Percentiles rank a stretch among this genome's conserved stretches.
phyloP scores from a whole-genome alignment of 2,329 filamentous ascomycete genomes.

The Geoglossum cookeanum region DNA sequence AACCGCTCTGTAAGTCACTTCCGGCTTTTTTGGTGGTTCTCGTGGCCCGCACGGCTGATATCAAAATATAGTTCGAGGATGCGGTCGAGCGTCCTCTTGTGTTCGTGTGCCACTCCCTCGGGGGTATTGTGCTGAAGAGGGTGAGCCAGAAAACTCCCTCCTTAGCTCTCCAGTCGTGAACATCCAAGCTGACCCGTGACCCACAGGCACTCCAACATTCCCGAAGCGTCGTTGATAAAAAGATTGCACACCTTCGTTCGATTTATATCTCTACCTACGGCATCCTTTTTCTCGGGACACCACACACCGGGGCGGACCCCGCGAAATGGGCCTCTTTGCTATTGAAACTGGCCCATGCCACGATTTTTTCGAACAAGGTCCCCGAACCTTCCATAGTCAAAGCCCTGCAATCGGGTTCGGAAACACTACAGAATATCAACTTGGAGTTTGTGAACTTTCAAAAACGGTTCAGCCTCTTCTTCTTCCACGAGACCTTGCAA shows the following conservation, averaged over 20 bases:
- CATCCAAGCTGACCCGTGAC: neutral
- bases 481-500: slow-evolving; percentile 64
- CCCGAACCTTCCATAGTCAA: slow-evolving; percentile 38
- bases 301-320: slow-evolving; percentile 51
- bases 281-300: slow-evolving; percentile 59
- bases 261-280: slow-evolving; percentile 59
- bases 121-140: slow-evolving; percentile 52
- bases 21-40: neutral
- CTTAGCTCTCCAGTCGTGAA: neutral
- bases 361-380: slow-evolving; percentile 48
- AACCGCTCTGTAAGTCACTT: slow-evolving; percentile 32
- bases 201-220: neutral
- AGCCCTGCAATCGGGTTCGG: slow-evolving; percentile 54
- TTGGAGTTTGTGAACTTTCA: slow-evolving; percentile 53
- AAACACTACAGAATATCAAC: slow-evolving; percentile 57
- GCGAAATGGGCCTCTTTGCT: no score
- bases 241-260: slow-evolving; percentile 44
- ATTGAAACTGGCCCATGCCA: no score
- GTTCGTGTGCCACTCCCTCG: slow-evolving; percentile 57
- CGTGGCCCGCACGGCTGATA: no score
- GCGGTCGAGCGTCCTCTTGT: slow-evolving; percentile 47
- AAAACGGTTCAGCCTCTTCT: slow-evolving; percentile 51
- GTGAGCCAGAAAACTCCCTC: slow-evolving; percentile 2
- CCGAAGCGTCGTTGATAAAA: slow-evolving; percentile 27
- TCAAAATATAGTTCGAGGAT: slow-evolving; percentile 24